A percentile compares a stretch with the other conserved stretches of the same genome.
Conservation (phyloP, 2,329 filamentous ascomycete genomes). For the Talaromyces sp. region DNA sequence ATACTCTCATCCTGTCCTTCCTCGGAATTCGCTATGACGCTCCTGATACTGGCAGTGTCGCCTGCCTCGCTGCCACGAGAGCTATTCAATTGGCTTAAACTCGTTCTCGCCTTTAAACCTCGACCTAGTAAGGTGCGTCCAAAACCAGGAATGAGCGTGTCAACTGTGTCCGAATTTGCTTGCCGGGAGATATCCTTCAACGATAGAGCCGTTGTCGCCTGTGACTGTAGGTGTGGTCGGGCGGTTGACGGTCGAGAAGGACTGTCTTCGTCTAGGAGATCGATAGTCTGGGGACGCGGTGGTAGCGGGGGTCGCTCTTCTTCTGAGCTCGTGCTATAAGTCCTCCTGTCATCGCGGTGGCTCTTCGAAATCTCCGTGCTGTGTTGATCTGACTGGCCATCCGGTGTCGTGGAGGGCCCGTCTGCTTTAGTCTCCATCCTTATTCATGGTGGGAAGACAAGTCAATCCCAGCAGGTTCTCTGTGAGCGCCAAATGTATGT, state of each 20-base stretch:
- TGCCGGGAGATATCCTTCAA: slow-evolving; percentile 75
- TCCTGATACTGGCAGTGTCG: slow-evolving; percentile 48
- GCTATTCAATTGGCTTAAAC: slow-evolving; percentile 40
- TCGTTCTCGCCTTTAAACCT: slow-evolving; percentile 28
- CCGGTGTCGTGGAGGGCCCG: slow-evolving; percentile 11
- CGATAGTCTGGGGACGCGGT: slow-evolving; percentile 40
- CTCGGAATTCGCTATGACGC: slow-evolving; percentile 52
- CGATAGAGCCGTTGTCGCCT: slow-evolving; percentile 80
- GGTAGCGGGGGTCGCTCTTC: slow-evolving; percentile 42
- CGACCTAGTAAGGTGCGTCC: slow-evolving; percentile 26
- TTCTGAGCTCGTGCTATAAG: slow-evolving; percentile 25
- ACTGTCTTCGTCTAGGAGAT: slow-evolving; percentile 30
- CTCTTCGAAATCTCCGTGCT: slow-evolving; percentile 14
- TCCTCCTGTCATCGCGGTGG: slow-evolving; percentile 1
- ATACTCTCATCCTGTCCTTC: slow-evolving; percentile 75
- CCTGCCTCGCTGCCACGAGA: slow-evolving; percentile 47
- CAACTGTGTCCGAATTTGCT: slow-evolving; percentile 65
- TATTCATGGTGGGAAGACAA: slow-evolving; percentile 9
- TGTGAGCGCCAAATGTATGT: background rate
- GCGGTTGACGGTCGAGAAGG: slow-evolving; percentile 23
- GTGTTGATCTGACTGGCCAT: slow-evolving; percentile 10
- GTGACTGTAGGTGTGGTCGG: slow-evolving; percentile 47
- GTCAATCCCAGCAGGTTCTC: background rate
- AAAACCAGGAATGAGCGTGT: slow-evolving; percentile 53
- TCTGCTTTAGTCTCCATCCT: slow-evolving; percentile 10